A percentile compares a stretch with the other conserved stretches of the same genome.
phyloP scores from a whole-genome alignment of 163 green algal genomes.

The Coccomyxa subellipsoidea region DNA sequence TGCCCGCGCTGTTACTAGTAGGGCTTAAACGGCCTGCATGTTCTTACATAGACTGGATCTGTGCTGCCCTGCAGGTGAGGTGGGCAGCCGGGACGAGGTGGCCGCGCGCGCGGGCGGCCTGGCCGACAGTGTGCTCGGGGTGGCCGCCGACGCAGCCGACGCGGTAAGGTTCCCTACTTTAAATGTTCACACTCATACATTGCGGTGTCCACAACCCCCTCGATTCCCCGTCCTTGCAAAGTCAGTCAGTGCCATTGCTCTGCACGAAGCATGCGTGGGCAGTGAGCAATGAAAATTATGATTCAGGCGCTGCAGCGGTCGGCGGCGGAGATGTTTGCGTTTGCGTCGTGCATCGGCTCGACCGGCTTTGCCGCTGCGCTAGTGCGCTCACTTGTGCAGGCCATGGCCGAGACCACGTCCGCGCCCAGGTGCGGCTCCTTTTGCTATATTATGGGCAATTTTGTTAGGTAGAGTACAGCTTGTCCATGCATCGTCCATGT shows the following conservation, averaged over 20 bases:
- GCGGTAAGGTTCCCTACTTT: too few relatives aligned
- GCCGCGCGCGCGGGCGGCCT: constrained; percentile 26
- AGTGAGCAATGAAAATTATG: too few relatives aligned
- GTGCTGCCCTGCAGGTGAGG: constrained; percentile 19
- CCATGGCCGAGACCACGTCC: constrained; percentile 17
- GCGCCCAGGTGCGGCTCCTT: constrained; percentile 14
- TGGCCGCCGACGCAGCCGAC: constrained; percentile 24
- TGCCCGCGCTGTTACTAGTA: too few relatives aligned
- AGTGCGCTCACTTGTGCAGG: constrained; percentile 25
- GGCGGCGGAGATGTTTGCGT: constrained; percentile 62
- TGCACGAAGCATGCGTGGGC: too few relatives aligned
- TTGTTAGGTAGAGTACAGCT: too few relatives aligned
- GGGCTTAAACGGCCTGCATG: not conserved
- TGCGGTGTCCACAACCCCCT: too few relatives aligned
- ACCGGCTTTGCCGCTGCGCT: constrained; percentile 42
- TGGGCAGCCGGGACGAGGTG: constrained; percentile 22
- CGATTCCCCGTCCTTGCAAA: too few relatives aligned
- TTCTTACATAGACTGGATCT: not conserved
- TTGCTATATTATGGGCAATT: too few relatives aligned
- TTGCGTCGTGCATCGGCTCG: constrained; percentile 46
- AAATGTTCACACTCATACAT: too few relatives aligned
- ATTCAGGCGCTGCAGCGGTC: constrained; percentile 50
- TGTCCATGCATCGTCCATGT: too few relatives aligned
- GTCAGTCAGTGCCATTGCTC: too few relatives aligned
- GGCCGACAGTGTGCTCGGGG: constrained; percentile 44